These are phyloP conservation scores for Candida sphagnicola DNA, from an alignment of 805 yeast genomes.

Conservation along the genomic window DNA sequence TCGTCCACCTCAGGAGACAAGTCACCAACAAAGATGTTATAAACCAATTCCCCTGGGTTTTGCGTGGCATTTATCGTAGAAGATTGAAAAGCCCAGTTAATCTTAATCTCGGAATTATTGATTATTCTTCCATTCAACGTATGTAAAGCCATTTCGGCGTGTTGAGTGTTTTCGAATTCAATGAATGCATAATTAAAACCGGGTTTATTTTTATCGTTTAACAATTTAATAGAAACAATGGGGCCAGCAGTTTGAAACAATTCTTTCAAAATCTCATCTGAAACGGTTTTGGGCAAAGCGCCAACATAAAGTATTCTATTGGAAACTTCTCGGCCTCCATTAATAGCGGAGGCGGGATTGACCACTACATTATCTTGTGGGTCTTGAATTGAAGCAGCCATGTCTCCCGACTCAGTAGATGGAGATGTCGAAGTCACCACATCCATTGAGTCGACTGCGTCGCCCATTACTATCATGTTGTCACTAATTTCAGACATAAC, in stretches of 20 bases:
- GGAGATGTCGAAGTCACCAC: background rate
- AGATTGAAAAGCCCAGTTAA: slow-evolving; percentile 84
- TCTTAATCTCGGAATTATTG: slow-evolving; percentile 52
- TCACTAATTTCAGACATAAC: background rate
- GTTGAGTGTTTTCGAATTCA: slow-evolving; percentile 56
- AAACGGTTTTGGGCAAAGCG: slow-evolving; percentile 58
- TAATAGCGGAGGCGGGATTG: slow-evolving; percentile 64
- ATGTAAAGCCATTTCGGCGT: slow-evolving; percentile 61
- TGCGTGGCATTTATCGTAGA: slow-evolving; percentile 47
- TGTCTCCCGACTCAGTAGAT: background rate
- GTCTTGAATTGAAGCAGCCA: background rate
- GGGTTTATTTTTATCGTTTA: slow-evolving; percentile 69
- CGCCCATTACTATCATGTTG: background rate
- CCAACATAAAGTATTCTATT: slow-evolving; percentile 75
- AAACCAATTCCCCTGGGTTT: slow-evolving; percentile 43
- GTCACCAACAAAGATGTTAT: slow-evolving; percentile 83
- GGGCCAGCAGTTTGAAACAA: slow-evolving; percentile 60
- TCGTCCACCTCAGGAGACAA: slow-evolving; percentile 79
- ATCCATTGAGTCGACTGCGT: background rate
- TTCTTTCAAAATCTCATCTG: slow-evolving; percentile 60
- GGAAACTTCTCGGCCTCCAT: slow-evolving; percentile 80
- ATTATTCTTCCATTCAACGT: slow-evolving; percentile 56
- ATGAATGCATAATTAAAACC: slow-evolving; percentile 82
- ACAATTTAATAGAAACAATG: slow-evolving; percentile 61
- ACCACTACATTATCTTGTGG: slow-evolving; percentile 1